Evolutionary conservation across 2,329 filamentous ascomycete species (phyloP).

Genomic region (Colletotrichum tamarilloi): DNA sequence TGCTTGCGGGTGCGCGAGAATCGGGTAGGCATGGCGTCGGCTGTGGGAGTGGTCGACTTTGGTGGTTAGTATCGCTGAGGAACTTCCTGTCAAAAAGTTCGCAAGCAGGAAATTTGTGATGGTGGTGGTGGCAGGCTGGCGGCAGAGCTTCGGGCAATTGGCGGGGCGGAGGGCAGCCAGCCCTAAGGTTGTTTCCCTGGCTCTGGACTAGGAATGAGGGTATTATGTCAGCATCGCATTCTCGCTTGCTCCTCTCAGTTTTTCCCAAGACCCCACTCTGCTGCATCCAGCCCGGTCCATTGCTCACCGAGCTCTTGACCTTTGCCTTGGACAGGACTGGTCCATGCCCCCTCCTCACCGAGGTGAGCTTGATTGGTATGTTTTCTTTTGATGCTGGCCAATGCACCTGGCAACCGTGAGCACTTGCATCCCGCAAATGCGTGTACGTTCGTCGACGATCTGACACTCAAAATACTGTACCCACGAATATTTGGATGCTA

Average conservation of each 20-base stretch:
- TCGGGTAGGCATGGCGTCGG: slow-evolving; percentile 67
- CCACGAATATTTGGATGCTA: neutral
- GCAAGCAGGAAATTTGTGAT: slow-evolving; percentile 46
- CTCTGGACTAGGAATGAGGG: neutral
- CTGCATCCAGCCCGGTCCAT: no score
- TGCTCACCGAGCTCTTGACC: neutral
- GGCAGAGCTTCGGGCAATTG: slow-evolving; percentile 46
- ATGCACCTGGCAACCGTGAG: neutral
- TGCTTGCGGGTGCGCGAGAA: slow-evolving; percentile 82
- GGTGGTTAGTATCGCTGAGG: slow-evolving; percentile 49
- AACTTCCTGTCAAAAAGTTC: slow-evolving; percentile 45
- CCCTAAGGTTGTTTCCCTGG: slow-evolving; percentile 46
- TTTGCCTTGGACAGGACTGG: neutral
- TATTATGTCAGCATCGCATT: neutral
- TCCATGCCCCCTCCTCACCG: neutral
- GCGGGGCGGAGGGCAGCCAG: slow-evolving; percentile 52
- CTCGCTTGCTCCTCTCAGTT: neutral
- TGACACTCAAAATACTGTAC: neutral
- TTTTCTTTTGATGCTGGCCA: neutral
- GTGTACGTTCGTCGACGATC: neutral
- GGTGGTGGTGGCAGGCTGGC: slow-evolving; percentile 52
- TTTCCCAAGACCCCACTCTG: neutral
- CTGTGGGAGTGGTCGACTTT: slow-evolving; percentile 39
- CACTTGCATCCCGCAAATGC: neutral
- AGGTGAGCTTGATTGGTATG: neutral